A percentile compares a stretch with the other conserved stretches of the same genome.
These are phyloP conservation scores for Cryptosporidium tyzzeri DNA, from an alignment of 169 alveolate genomes.

Conservation along the genomic window DNA sequence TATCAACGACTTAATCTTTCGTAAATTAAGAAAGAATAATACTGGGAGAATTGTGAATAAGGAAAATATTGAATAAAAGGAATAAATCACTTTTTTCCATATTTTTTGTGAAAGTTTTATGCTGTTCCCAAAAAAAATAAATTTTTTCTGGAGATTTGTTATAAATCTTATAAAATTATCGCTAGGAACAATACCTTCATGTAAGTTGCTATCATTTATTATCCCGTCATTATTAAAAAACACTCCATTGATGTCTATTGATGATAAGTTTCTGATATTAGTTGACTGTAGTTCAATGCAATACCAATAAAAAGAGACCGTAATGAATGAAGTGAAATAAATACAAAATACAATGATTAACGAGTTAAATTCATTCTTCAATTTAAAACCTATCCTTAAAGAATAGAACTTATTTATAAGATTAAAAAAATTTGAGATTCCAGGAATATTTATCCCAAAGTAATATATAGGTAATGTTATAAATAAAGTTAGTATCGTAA, in stretches of 20 bases:
- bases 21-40: constrained; percentile 6
- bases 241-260: background rate
- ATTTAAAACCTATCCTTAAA: background rate
- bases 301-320: constrained; percentile 59
- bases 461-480: constrained; percentile 31
- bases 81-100: background rate
- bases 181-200: constrained; percentile 4
- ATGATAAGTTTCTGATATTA: constrained; percentile 22
- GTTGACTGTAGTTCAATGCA: constrained; percentile 50
- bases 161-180: constrained; percentile 10
- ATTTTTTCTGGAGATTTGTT: constrained; percentile 20
- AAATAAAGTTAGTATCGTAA: constrained; percentile 32
- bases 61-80: constrained; percentile 1
- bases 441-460: constrained; percentile 46
- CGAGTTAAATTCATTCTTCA: background rate
- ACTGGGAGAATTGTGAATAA: constrained; percentile 22
- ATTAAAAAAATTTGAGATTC: constrained; percentile 17
- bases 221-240: background rate
- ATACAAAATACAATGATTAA: background rate
- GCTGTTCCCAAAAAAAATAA: background rate
- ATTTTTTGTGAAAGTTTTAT: background rate
- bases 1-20: background rate
- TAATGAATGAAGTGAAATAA: constrained; percentile 20
- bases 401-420: constrained; percentile 13
- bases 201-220: background rate